Conservation (phyloP, 2,329 filamentous ascomycete species). For the Akanthomyces dipterigenus region DNA sequence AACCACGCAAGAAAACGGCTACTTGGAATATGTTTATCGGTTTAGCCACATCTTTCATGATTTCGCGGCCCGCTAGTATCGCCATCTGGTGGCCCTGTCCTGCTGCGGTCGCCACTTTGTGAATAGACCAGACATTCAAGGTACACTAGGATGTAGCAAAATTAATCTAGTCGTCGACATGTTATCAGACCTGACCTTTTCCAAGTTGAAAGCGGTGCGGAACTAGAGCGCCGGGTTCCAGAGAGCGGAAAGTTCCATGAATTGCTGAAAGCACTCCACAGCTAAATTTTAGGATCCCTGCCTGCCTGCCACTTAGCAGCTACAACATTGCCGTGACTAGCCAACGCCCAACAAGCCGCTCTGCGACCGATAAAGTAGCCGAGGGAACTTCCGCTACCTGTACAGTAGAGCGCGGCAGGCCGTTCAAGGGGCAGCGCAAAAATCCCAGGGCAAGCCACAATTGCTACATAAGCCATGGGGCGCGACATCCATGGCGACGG, state of each 20-base stretch:
- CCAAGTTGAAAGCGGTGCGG: no score
- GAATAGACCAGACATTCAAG: no score
- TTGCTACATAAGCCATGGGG: background rate
- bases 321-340: background rate
- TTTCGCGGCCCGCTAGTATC: no score
- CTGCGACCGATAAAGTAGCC: background rate
- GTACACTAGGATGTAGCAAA: no score
- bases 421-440: background rate
- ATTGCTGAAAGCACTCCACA: background rate
- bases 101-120: no score
- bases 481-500: conserved; percentile 3
- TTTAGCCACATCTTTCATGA: no score
- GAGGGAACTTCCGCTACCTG: background rate
- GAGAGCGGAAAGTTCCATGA: background rate
- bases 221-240: background rate
- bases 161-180: no score
- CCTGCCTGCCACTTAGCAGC: background rate
- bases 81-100: no score
- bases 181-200: no score
- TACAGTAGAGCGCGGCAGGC: background rate
- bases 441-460: background rate
- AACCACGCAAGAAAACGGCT: no score
- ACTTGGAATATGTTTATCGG: no score
- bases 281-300: conserved; percentile 8
- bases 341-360: background rate